Conservation (phyloP, 768 basidiomycete genomes). For the Dentipellis sp. region DNA sequence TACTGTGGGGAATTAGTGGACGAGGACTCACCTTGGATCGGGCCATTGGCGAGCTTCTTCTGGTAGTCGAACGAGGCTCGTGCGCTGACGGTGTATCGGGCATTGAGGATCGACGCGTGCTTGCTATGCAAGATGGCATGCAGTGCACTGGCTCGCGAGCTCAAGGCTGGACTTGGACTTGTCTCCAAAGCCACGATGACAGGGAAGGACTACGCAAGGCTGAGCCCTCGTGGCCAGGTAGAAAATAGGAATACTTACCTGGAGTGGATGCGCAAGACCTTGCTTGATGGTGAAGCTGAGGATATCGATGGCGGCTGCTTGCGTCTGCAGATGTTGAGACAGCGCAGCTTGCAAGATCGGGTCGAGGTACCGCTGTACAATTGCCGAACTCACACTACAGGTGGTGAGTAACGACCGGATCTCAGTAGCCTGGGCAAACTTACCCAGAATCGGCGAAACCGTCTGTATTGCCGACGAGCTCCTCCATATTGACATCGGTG, state of each 20-base stretch:
- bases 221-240: background rate
- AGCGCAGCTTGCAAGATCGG: conserved; percentile 77
- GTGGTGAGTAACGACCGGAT: background rate
- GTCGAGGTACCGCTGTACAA: conserved; percentile 86
- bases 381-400: conserved; percentile 81
- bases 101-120: conserved; percentile 83
- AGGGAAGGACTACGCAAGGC: conserved; percentile 63
- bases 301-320: conserved; percentile 82
- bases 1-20: background rate
- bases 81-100: conserved; percentile 75
- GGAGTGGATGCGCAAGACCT: conserved; percentile 90
- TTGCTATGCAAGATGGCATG: conserved; percentile 82
- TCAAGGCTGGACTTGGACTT: conserved; percentile 47
- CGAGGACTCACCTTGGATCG: conserved; percentile 39
- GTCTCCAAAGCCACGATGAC: conserved; percentile 93
- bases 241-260: conserved; percentile 34
- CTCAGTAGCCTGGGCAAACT: conserved; percentile 13
- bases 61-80: conserved; percentile 81
- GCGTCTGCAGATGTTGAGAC: conserved; percentile 60
- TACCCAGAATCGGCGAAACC: conserved; percentile 97
- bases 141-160: conserved; percentile 68
- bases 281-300: conserved; percentile 90
- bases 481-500: conserved; percentile 73
- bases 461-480: conserved; percentile 90
- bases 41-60: conserved; percentile 37